Percentiles rank a stretch among this genome's conserved stretches.
Evolutionary conservation across 129 eudicot genomes (phyloP).

Genomic region (Lactuca saligna): DNA sequence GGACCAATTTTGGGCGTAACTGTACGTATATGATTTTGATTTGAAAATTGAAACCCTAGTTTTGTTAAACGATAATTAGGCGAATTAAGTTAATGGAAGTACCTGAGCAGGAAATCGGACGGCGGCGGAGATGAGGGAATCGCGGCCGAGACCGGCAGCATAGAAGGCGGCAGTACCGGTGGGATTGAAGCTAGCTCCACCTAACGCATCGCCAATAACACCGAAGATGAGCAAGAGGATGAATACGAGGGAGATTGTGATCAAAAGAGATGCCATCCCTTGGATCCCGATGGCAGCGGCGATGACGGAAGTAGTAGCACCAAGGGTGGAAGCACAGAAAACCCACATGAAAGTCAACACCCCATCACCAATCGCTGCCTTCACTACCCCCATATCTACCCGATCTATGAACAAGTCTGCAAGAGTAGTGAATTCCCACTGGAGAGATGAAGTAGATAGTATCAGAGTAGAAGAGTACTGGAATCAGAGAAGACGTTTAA

Average conservation of each 20-base stretch:
- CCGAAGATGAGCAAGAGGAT: constrained; percentile 53
- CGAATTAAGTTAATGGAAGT: not conserved
- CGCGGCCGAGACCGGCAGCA: constrained; percentile 69
- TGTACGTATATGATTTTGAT: not conserved
- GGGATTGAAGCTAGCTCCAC: constrained; percentile 91
- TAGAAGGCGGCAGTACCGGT: constrained; percentile 81
- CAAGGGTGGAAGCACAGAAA: constrained; percentile 54
- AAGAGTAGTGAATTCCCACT: not conserved
- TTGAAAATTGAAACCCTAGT: not conserved
- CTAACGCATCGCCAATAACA: constrained; percentile 49
- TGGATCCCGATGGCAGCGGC: constrained; percentile 48
- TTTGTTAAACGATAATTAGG: not conserved
- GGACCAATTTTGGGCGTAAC: not conserved
- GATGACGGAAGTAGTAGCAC: constrained; percentile 44
- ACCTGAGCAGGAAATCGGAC: constrained; percentile 92
- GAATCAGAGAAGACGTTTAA: not conserved
- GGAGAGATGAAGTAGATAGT: not conserved
- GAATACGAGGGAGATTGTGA: constrained; percentile 52
- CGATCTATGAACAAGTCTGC: not conserved
- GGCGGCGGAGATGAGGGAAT: constrained; percentile 62
- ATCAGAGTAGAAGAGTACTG: constrained; percentile 5
- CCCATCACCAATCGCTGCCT: constrained; percentile 51
- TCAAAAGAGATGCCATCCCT: constrained; percentile 38
- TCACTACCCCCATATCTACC: constrained; percentile 48
- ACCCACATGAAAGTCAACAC: constrained; percentile 72